Evolutionary conservation across 2,329 filamentous ascomycete species (phyloP).

Genomic region (Colletotrichum sp.): DNA sequence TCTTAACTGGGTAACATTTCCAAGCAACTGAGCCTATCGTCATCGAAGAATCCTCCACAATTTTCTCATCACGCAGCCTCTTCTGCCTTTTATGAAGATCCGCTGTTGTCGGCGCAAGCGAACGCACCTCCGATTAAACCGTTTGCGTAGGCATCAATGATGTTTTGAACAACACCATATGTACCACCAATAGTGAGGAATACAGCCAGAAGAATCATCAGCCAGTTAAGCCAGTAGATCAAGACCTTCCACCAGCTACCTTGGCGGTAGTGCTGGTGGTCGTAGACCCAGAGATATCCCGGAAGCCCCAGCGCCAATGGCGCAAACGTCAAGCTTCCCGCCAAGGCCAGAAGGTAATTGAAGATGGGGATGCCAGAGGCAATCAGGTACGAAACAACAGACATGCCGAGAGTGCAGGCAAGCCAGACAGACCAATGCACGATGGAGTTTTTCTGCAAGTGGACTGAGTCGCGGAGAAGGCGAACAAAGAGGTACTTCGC

Average conservation of each 20-base stretch:
- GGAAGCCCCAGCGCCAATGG: slow-evolving; percentile 39
- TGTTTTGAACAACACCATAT: slow-evolving; percentile 52
- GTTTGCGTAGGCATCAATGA: slow-evolving; percentile 55
- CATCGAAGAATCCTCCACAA: not conserved
- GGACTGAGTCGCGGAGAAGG: slow-evolving; percentile 38
- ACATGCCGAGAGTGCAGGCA: slow-evolving; percentile 32
- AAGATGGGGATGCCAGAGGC: slow-evolving; percentile 39
- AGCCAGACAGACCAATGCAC: slow-evolving; percentile 43
- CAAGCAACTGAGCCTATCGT: not conserved
- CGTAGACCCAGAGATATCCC: slow-evolving; percentile 40
- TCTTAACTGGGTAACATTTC: not conserved
- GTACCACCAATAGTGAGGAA: slow-evolving; percentile 47
- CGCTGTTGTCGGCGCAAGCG: slow-evolving; percentile 52
- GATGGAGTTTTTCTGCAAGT: slow-evolving; percentile 38
- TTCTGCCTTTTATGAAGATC: slow-evolving; percentile 25
- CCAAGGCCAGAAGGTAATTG: slow-evolving; percentile 35
- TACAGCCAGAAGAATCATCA: slow-evolving; percentile 37
- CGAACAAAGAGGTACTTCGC: slow-evolving; percentile 47
- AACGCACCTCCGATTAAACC: slow-evolving; percentile 51
- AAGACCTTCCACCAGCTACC: slow-evolving; percentile 28
- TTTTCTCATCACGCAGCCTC: not conserved
- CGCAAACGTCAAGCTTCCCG: slow-evolving; percentile 38
- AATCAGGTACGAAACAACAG: slow-evolving; percentile 33
- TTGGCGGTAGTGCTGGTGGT: slow-evolving; percentile 35
- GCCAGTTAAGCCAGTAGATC: slow-evolving; percentile 37